Evolutionary conservation across 2,329 filamentous ascomycete genomes (phyloP), one percentile per base, ranked within the genome.

Genomic region (Aspergillus proliferans): DNA sequence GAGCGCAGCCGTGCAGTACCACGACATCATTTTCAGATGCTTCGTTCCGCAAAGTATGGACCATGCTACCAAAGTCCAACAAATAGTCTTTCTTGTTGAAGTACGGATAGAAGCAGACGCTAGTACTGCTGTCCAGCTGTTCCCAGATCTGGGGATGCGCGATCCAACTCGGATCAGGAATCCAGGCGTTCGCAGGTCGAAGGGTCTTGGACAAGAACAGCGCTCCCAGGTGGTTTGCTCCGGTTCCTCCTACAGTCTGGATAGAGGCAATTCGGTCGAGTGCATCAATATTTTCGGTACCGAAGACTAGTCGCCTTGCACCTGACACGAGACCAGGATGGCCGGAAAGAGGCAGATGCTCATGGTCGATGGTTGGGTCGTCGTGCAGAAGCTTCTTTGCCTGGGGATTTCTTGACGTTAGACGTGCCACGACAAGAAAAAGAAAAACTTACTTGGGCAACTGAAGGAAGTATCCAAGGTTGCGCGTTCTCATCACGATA

Each of bases 101-200:
- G 77, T 95, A 95, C 46, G 88, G 88, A 73, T 95, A 95, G 54
- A 80, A 80, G 58, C 82, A 82, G 61, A 86, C 80, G 26, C 80
- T 75, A n/a, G 94, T 75, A 57, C 79, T 76, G 3, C 24, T 9
- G 9, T 26, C 24, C 60, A 92, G 87, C 65, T 93, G 92, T 71
- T 75, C 78, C 73, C 94, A 92, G 75, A 95, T 92, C 71, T 93
- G 88, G 75, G 89, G 84, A 80, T 95, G 90, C 74, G 95, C 95
- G 57, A 84, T 86, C 90, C 89, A 95, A 48, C 89, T 95, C 40
- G 89, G 90, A 69, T 87, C 85, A 59, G 88, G 92, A 68, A 95
- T 76, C 77, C 91, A 93, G 67, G 90, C 81, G 49, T 82, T 82
- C 61, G 82, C 69, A n/a, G 69, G 71, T 52, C 71, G 73, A 78